Evolutionary conservation across 2,329 filamentous ascomycete species (phyloP).

Genomic region (Penicillium sp.): DNA sequence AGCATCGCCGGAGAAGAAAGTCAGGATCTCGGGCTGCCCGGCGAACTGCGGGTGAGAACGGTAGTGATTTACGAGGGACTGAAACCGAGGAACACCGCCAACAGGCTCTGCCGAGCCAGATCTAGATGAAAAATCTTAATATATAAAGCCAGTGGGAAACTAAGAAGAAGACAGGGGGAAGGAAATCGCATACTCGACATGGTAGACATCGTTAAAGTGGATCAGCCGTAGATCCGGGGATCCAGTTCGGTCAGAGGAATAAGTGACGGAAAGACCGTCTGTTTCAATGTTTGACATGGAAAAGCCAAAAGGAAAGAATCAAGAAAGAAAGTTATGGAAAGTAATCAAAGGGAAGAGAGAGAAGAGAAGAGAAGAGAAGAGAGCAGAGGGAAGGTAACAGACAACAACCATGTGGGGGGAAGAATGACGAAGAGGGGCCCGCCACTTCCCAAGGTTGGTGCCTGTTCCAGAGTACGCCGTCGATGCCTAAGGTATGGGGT

Average conservation of each 20-base stretch:
- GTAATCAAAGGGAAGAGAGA: neutral
- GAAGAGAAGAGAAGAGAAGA: neutral
- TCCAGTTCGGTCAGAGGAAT: conserved; percentile 44
- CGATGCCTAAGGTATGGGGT: conserved; percentile 10
- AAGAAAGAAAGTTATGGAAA: neutral
- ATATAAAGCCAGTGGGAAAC: neutral
- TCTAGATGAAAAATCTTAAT: conserved; percentile 37
- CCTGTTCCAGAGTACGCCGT: conserved; percentile 7
- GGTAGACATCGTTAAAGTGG: conserved; percentile 94
- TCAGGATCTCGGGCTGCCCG: conserved; percentile 65
- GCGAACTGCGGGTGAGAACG: conserved; percentile 59
- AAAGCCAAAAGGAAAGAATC: neutral
- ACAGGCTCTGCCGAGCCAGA: conserved; percentile 73
- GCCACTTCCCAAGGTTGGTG: neutral
- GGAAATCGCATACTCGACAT: conserved; percentile 63
- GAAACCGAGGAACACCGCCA: conserved; percentile 77
- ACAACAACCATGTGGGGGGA: conserved; percentile 14
- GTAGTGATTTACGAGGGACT: conserved; percentile 75
- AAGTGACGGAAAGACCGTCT: conserved; percentile 43
- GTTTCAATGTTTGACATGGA: conserved; percentile 31
- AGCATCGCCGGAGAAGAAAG: conserved; percentile 86
- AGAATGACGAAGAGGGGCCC: neutral
- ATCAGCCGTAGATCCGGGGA: conserved; percentile 74
- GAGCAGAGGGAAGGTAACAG: neutral
- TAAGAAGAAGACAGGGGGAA: neutral